Percentiles rank a stretch among this genome's conserved stretches.
Evolutionary conservation across 345 rosid genomes (phyloP).

Genomic region (Gossypium ekmanianum): DNA sequence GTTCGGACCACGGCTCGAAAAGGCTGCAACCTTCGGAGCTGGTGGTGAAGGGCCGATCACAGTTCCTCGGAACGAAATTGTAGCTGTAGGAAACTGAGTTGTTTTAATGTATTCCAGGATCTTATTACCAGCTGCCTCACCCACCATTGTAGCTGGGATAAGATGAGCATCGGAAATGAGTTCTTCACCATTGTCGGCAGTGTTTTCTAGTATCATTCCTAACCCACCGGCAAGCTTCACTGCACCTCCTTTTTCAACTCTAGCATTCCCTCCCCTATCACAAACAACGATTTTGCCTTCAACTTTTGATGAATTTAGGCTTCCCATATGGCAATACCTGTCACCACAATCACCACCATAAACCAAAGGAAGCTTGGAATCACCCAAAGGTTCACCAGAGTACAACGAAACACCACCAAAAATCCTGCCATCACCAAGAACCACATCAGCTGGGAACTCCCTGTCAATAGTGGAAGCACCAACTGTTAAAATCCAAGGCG

Average conservation of each 20-base stretch:
- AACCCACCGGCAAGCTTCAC: constrained; percentile 66
- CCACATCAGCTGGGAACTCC: constrained; percentile 75
- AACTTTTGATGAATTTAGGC: constrained; percentile 11
- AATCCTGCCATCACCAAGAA: constrained; percentile 58
- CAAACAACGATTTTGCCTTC: constrained; percentile 12
- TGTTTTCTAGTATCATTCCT: constrained; percentile 69
- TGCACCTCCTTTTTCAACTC: constrained; percentile 32
- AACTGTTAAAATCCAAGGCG: constrained; percentile 89
- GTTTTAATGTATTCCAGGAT: constrained; percentile 42
- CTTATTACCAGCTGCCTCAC: constrained; percentile 41
- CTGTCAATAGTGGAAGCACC: constrained; percentile 87
- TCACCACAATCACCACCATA: constrained; percentile 63
- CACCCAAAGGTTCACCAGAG: constrained; percentile 45
- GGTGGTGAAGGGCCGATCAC: constrained; percentile 46
- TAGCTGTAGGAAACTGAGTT: constrained; percentile 46
- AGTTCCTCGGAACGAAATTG: constrained; percentile 47
- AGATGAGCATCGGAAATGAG: constrained; percentile 74
- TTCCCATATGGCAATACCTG: constrained; percentile 47
- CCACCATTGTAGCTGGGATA: constrained; percentile 62
- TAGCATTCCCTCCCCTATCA: constrained; percentile 20
- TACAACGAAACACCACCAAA: constrained; percentile 65
- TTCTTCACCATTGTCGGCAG: constrained; percentile 58
- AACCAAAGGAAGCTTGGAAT: constrained; percentile 45
- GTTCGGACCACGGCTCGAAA: constrained; percentile 76
- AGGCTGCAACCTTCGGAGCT: constrained; percentile 71